Evolutionary conservation across 2,329 filamentous ascomycete species (phyloP).

Genomic region (Ceratocystis albifundus): DNA sequence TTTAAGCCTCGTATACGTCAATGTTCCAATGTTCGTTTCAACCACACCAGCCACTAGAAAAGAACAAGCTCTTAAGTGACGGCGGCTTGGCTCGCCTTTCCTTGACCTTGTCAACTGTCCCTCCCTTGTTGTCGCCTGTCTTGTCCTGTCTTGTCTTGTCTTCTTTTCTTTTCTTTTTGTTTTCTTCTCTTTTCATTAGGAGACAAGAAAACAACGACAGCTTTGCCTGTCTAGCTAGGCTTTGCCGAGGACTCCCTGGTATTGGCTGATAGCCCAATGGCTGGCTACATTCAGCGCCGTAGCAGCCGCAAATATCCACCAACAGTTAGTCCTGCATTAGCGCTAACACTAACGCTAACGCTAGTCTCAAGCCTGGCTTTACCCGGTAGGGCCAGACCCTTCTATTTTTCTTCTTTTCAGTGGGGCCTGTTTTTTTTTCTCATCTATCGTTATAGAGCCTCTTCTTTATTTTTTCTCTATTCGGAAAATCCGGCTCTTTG

Average conservation of each 20-base stretch:
- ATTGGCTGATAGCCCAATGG: neutral
- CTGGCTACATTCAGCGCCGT: neutral
- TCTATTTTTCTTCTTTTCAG: constrained; percentile 12
- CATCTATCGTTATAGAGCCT: neutral
- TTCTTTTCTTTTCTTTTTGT: neutral
- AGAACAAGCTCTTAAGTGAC: constrained; percentile 4
- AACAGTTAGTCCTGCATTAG: neutral
- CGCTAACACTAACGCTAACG: neutral
- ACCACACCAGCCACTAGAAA: neutral
- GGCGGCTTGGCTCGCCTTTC: neutral
- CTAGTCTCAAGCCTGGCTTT: neutral
- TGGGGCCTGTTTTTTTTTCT: neutral
- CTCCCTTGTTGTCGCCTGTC: neutral
- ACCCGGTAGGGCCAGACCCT: neutral
- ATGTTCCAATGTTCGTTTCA: neutral
- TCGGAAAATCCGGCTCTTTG: neutral
- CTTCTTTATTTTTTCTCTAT: neutral
- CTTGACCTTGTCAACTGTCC: neutral
- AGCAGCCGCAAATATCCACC: neutral
- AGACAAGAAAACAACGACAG: neutral
- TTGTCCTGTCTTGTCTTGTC: too few relatives aligned
- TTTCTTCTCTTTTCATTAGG: neutral
- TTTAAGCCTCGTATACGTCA: neutral
- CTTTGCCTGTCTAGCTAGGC: too few relatives aligned
- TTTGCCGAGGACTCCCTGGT: too few relatives aligned